Evolutionary conservation across 768 basidiomycete species (phyloP), one percentile per base, ranked within the genome.

Genomic region (Suillus americanus): DNA sequence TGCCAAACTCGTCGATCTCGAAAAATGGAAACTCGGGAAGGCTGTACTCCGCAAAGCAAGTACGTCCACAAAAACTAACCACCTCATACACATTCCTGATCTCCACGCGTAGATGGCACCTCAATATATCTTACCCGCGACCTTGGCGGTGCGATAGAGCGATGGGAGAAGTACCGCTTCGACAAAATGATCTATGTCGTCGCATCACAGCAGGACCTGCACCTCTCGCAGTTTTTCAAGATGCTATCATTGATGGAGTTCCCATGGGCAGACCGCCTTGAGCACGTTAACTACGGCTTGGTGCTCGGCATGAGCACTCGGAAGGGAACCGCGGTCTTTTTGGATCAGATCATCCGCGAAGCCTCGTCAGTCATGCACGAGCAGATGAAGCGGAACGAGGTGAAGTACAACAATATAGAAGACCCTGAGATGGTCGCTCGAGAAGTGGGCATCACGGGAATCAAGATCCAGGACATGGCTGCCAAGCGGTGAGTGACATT

Each of bases 401-500:
- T 89, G 61, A 99, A 99, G 78, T 98, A 96, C 71, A 85, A 81
- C 4, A 87, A 89, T 30, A 84, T 99, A 43, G 93, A 94, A 71
- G 88, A 99, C 75, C 96, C 97, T 1, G 90, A 92, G 72, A 79
- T 76, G 55, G 90, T 89, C 53, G 85, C 86, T 64, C 82, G 83
- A 67, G 92, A 97, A 76, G 89, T 98, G 56, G 97, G 96, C 28
- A 94, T 97, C 71, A 91, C 94, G 0, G 95, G 94, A 3, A 90
- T 99, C 69, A 98, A 98, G 81, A 95, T 99, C 65, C 97, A 99
- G 77, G 95, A 97, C 74, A 95, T 97, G 94, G 85, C 91, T 50
- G 95, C 94, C 20, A 97, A 94, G 76, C 83, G 95, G 95, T 94
- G 67, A 53, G 85, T 62, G 37, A 13, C 45, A 54, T 62, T 63